Conservation (phyloP, 2,329 filamentous ascomycete genomes). For the Sordariomycetes sp. region DNA sequence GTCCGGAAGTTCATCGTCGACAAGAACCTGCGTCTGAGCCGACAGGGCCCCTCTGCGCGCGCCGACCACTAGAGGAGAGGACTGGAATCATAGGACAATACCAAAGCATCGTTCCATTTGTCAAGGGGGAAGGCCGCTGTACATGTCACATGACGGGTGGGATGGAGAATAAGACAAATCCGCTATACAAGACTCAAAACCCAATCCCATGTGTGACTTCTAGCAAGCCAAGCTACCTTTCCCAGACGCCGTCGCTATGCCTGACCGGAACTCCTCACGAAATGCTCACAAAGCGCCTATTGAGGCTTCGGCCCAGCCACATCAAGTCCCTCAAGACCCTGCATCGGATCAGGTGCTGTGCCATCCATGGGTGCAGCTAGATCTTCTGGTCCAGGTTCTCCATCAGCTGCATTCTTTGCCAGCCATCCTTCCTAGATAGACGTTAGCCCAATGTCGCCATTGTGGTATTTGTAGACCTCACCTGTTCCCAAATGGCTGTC, state of each 20-base stretch:
- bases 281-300: slow-evolving; percentile 27
- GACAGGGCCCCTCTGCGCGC: slow-evolving; percentile 46
- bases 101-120: slow-evolving; percentile 6
- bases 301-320: slow-evolving; percentile 83
- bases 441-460: slow-evolving; percentile 4
- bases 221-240: too few species aligned
- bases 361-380: slow-evolving; percentile 24
- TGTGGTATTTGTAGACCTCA: slow-evolving; percentile 28
- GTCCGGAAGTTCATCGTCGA: slow-evolving; percentile 76
- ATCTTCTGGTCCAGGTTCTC: slow-evolving; percentile 49
- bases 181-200: slow-evolving; percentile 4
- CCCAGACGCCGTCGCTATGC: slow-evolving; percentile 39
- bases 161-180: neutral
- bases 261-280: slow-evolving; percentile 12
- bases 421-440: slow-evolving; percentile 76
- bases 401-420: slow-evolving; percentile 76
- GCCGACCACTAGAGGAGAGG: slow-evolving; percentile 13
- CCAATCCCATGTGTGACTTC: slow-evolving; percentile 11
- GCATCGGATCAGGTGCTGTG: slow-evolving; percentile 77
- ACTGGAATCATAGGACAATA: neutral
- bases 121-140: slow-evolving; percentile 8
- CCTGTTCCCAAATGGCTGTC: slow-evolving; percentile 95
- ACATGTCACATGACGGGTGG: slow-evolving; percentile 8
- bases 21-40: slow-evolving; percentile 82
- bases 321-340: slow-evolving; percentile 85